Percentiles rank a stretch among this genome's conserved stretches.
These are phyloP conservation scores for Chiua virens DNA, from an alignment of 768 basidiomycete species.

Conservation along the genomic window DNA sequence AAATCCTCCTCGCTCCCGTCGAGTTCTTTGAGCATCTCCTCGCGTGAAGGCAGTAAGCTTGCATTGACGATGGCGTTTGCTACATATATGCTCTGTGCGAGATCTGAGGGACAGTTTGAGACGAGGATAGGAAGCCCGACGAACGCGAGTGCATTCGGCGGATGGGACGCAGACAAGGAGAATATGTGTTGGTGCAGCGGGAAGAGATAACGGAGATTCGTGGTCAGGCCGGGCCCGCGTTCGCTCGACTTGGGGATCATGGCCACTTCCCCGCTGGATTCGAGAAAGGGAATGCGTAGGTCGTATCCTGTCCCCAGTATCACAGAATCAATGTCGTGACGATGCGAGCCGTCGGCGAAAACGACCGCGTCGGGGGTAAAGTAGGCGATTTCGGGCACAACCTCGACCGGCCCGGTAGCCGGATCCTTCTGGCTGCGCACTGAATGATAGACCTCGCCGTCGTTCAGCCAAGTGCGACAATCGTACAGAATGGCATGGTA, in stretches of 20 bases:
- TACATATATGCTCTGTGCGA: constrained; percentile 46
- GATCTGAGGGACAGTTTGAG: constrained; percentile 35
- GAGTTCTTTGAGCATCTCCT: constrained; percentile 41
- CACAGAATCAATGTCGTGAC: constrained; percentile 43
- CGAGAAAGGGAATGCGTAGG: constrained; percentile 49
- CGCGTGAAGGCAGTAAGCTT: constrained; percentile 40
- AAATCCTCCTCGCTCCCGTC: constrained; percentile 40
- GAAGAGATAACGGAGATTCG: constrained; percentile 54
- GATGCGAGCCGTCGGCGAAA: constrained; percentile 46
- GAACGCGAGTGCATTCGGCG: constrained; percentile 53
- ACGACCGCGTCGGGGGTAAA: constrained; percentile 45
- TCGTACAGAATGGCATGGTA: not conserved
- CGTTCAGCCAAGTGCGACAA: too few species aligned
- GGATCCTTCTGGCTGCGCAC: constrained; percentile 28
- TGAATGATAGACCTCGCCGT: constrained; percentile 35
- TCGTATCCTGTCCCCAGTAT: constrained; percentile 60
- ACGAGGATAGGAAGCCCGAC: constrained; percentile 51
- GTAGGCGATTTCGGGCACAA: constrained; percentile 47
- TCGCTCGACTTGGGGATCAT: constrained; percentile 17
- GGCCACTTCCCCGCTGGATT: constrained; percentile 23
- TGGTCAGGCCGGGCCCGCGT: constrained; percentile 34
- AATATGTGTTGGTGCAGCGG: constrained; percentile 56
- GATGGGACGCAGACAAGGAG: constrained; percentile 46
- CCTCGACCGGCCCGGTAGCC: constrained; percentile 20
- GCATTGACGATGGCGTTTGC: constrained; percentile 46